Evolutionary conservation across 192 early-diverging fungal genomes (phyloP), one percentile per base, ranked within the genome.

Genomic region (Coemansia sp.): DNA sequence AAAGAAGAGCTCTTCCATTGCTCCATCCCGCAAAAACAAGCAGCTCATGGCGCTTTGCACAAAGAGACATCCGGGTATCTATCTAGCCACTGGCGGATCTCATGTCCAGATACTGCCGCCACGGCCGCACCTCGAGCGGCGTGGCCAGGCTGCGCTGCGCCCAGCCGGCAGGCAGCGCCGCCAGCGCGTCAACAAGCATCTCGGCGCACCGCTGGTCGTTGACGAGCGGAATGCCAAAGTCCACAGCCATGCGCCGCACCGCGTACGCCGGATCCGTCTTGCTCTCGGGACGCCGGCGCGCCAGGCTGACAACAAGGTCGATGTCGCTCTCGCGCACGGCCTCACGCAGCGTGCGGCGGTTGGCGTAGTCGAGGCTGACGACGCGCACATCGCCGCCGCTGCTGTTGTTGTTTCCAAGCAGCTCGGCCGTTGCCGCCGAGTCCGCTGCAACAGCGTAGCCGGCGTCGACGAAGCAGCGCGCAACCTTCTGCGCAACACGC

Each of bases 201-300:
- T 90, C 90, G 45, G 95, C 96, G 74, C 94, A 95, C 69, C 97
- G 90, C 82, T 92, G 86, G 73, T 99, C 95, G 62, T 95, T 99
- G 67, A 99, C 90, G 22, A 99, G 79, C 13, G 97, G 95, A 64
- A 99, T 92, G 21, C 92, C 94, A 78, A 96, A 94, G 74, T 99
- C 97, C 3, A 99, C 94, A 48, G 96, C 97, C 75, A 95, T 93
- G 73, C 97, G 87, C 64, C 97, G 91, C 67, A 90, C 89, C 39
- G 87, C 84, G 73, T 99, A 99, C 71, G 88, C 88, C 62, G 84
- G 57, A 66, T 91, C 84, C 1, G 59, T 62, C 32, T 85, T 85
- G 77, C 83, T 77, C 22, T 73, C 67, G 3, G 92, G 86, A 45
- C 90, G 88, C 48, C 83, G 83, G 80, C 88, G 86, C 37, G 90